Percentiles rank a stretch among this genome's conserved stretches.
Conservation (phyloP, 1,284 basidiomycete species). For the Ganoderma boninense region DNA sequence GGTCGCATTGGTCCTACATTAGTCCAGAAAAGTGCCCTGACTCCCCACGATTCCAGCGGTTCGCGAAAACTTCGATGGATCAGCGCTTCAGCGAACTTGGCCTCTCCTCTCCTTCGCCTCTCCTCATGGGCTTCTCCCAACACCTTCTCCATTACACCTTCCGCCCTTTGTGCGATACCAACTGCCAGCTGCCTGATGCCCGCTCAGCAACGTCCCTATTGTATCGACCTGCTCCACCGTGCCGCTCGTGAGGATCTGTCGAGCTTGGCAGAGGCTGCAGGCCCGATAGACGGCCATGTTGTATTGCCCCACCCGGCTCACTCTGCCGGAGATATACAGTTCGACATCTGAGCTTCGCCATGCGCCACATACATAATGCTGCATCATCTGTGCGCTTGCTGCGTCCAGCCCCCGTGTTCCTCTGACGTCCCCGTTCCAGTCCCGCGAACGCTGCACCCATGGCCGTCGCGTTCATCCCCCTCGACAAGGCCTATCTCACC, state of each 20-base stretch:
- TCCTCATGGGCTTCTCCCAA: neutral
- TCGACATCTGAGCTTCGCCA: neutral
- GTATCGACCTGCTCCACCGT: neutral
- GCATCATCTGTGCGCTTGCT: neutral
- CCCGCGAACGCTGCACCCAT: conserved; percentile 20
- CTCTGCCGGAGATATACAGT: neutral
- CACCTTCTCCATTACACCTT: neutral
- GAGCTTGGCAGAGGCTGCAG: neutral
- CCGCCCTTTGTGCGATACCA: neutral
- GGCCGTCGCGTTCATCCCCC: conserved; percentile 37
- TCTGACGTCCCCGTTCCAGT: conserved; percentile 5
- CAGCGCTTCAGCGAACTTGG: neutral
- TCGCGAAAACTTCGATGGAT: neutral
- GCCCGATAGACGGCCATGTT: too few relatives aligned
- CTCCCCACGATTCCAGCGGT: neutral
- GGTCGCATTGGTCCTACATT: neutral
- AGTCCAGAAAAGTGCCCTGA: too few relatives aligned
- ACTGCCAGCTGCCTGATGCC: neutral
- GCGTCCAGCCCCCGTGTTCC: neutral
- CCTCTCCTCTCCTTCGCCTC: neutral
- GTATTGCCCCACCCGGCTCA: neutral
- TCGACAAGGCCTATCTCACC: conserved; percentile 47
- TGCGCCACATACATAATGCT: conserved; percentile 9
- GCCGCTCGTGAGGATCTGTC: neutral
- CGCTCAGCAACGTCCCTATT: neutral